phyloP scores from a whole-genome alignment of 225 moss, liverwort and hornwort genomes.

The Rhytidiadelphus loreus region DNA sequence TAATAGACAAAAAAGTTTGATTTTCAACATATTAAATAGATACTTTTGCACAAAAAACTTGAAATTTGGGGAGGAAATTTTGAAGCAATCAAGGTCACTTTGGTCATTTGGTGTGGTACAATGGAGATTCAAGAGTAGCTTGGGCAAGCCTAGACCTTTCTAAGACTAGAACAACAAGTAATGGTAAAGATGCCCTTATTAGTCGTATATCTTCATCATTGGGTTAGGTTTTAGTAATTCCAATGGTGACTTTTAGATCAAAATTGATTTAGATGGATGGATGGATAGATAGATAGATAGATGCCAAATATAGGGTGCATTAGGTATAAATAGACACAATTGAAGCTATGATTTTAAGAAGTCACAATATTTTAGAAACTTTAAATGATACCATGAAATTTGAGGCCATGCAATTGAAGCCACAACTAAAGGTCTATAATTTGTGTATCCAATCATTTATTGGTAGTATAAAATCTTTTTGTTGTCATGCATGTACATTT shows the following conservation, averaged over 20 bases:
- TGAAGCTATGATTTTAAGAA: not conserved
- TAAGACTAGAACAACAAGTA: not conserved
- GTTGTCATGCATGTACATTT: not conserved
- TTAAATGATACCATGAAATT: not conserved
- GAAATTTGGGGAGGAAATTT: rapidly evolving
- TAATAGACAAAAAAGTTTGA: not conserved
- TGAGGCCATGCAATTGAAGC: not conserved
- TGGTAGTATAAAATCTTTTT: not conserved
- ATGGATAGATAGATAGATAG: too few relatives aligned
- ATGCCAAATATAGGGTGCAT: not conserved
- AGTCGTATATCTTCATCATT: not conserved
- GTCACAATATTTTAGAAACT: not conserved
- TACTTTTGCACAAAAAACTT: not conserved
- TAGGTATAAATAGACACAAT: not conserved
- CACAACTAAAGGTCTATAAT: not conserved
- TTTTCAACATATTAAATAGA: not conserved
- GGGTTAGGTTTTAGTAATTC: not conserved
- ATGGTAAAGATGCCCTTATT: not conserved
- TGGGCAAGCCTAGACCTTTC: rapidly evolving
- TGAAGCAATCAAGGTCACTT: rapidly evolving
- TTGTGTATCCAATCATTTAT: not conserved
- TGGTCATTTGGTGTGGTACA: too few relatives aligned
- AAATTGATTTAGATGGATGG: not conserved
- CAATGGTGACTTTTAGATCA: not conserved
- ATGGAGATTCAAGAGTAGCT: not conserved